A percentile compares a stretch with the other conserved stretches of the same genome.
phyloP scores from a whole-genome alignment of 1,139 yeast species.

The Kluyveromyces sp. region DNA sequence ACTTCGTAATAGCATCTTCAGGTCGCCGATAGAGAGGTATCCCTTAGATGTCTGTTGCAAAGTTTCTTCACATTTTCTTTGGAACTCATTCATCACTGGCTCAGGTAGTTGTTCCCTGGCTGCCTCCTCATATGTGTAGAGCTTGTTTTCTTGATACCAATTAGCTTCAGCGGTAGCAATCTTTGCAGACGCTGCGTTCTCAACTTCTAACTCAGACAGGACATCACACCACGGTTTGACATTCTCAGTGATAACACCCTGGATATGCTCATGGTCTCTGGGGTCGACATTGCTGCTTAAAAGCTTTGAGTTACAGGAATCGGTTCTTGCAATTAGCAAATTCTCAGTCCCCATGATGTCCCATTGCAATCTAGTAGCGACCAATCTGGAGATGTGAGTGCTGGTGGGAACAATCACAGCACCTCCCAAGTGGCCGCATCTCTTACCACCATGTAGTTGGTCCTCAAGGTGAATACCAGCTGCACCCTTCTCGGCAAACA shows the following conservation, averaged over 20 bases:
- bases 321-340: constrained; percentile 54
- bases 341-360: constrained; percentile 58
- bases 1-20: constrained; percentile 29
- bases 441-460: constrained; percentile 59
- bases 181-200: constrained; percentile 33
- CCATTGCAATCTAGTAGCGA: constrained; percentile 59
- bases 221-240: constrained; percentile 43
- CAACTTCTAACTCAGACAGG: constrained; percentile 39
- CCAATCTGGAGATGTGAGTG: constrained; percentile 47
- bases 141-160: constrained; percentile 40
- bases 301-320: constrained; percentile 51
- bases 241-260: constrained; percentile 40
- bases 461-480: constrained; percentile 61
- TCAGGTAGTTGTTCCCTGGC: constrained; percentile 28
- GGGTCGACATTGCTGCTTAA: constrained; percentile 51
- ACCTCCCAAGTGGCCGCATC: constrained; percentile 60
- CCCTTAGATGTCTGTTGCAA: neutral
- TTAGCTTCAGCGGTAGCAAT: constrained; percentile 37
- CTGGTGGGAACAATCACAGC: constrained; percentile 57
- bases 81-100: constrained; percentile 14
- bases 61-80: neutral
- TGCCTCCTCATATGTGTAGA: constrained; percentile 47
- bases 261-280: constrained; percentile 47
- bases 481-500: constrained; percentile 60
- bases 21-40: constrained; percentile 22